Percentiles rank a stretch among this genome's conserved stretches.
Conservation (phyloP, 208 protist genomes). For the Tritrichomonas musculus region DNA sequence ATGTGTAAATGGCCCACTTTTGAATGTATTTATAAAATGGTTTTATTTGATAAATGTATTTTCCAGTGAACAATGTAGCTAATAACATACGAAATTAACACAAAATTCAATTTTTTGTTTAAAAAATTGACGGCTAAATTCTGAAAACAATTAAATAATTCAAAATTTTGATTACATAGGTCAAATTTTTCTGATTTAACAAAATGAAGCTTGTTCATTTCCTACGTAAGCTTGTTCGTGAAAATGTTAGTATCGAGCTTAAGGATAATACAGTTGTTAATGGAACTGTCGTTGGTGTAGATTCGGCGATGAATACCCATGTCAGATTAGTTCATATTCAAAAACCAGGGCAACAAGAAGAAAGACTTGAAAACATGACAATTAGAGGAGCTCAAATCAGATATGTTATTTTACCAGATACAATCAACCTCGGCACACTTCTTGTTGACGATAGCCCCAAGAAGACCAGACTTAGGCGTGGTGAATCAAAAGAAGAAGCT, state of each 20-base stretch:
- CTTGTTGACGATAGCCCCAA: slow-evolving; percentile 34
- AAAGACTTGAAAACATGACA: slow-evolving; percentile 21
- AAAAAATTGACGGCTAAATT: too few species aligned
- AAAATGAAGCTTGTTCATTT: slow-evolving; percentile 34
- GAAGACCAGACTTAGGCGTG: slow-evolving; percentile 1
- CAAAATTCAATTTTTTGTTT: too few species aligned
- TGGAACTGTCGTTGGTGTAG: slow-evolving; percentile 32
- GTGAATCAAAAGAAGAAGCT: slow-evolving; percentile 5
- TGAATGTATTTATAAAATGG: too few species aligned
- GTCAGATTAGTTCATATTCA: not conserved
- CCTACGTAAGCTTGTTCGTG: not conserved
- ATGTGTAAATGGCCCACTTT: too few species aligned
- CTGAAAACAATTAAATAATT: too few species aligned
- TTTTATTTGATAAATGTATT: too few species aligned
- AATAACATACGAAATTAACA: too few species aligned
- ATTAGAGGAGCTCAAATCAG: slow-evolving; percentile 12
- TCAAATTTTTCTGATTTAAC: not conserved
- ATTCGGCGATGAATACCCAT: slow-evolving; percentile 37
- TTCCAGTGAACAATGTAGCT: too few species aligned
- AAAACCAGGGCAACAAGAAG: not conserved
- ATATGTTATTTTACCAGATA: slow-evolving; percentile 32
- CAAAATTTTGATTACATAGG: not conserved
- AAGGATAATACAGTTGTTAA: slow-evolving; percentile 32
- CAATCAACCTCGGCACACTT: not conserved
- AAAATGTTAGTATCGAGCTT: slow-evolving; percentile 15